Evolutionary conservation across 805 yeast species (phyloP).

Genomic region (Zygosaccharomyces siamensis): DNA sequence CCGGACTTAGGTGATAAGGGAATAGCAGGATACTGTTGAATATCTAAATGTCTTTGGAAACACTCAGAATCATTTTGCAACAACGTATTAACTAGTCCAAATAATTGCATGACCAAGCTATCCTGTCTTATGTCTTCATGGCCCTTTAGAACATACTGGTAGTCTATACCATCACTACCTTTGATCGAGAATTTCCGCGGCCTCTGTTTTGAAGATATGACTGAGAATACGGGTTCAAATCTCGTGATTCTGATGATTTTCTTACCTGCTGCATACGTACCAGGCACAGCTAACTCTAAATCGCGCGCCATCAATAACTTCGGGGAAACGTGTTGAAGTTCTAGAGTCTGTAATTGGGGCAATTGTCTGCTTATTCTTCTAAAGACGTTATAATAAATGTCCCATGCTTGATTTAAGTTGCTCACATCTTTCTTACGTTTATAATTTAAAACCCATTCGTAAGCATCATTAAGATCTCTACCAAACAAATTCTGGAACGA

Average conservation of each 20-base stretch:
- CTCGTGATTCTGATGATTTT: slow-evolving; percentile 65
- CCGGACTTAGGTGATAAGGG: slow-evolving; percentile 98
- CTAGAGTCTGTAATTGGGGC: slow-evolving; percentile 80
- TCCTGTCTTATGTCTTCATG: slow-evolving; percentile 98
- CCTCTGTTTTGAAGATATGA: slow-evolving; percentile 91
- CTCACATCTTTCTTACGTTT: slow-evolving; percentile 81
- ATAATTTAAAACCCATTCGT: slow-evolving; percentile 86
- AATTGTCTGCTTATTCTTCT: slow-evolving; percentile 83
- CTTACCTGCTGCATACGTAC: slow-evolving; percentile 83
- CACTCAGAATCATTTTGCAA: slow-evolving; percentile 89
- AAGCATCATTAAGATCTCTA: slow-evolving; percentile 84
- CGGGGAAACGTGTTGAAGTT: slow-evolving; percentile 91
- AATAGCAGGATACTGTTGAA: slow-evolving; percentile 87
- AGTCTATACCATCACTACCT: slow-evolving; percentile 91
- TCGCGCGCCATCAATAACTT: slow-evolving; percentile 71
- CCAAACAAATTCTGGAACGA: slow-evolving; percentile 93
- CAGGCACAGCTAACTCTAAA: slow-evolving; percentile 87
- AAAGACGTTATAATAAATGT: slow-evolving; percentile 88
- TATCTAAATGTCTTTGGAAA: slow-evolving; percentile 90
- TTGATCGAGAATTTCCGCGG: slow-evolving; percentile 77
- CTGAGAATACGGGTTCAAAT: slow-evolving; percentile 79
- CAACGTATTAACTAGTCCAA: slow-evolving; percentile 90
- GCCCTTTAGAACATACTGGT: slow-evolving; percentile 80
- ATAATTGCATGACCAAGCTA: slow-evolving; percentile 93
- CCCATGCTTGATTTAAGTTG: slow-evolving; percentile 96